Evolutionary conservation across 352 stramenopile species (phyloP), one percentile per base, ranked within the genome.

Genomic region (Globisporangium cystogenes): DNA sequence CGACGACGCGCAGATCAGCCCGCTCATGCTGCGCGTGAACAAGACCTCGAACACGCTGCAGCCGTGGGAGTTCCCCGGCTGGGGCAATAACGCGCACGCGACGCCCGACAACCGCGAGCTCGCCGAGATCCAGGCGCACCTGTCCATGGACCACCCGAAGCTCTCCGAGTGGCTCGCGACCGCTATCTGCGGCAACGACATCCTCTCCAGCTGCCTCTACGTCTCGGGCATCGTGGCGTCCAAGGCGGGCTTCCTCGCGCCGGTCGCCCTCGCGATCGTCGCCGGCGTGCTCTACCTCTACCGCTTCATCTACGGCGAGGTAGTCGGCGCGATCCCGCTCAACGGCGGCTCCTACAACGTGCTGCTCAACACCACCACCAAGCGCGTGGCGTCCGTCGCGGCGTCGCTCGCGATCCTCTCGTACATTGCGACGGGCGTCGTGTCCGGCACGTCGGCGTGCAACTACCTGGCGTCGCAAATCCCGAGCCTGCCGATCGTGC

Each of bases 291-390:
- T 95, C 23, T 95, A 95, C 60, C 61, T 92, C 37, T 93, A 90
- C 64, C 87, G 86, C 21, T 96, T 96, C 62, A 97, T 98, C 69
- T 98, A 98, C 64, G 88, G 85, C 40, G 94, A 98, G 59, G 93
- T 96, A 27, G 84, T 95, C 53, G 90, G 90, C 65, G 94, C 94
- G 20, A 87, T 98, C 39, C 93, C 93, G 11, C 85, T 97, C 49
- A 98, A 98, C 68, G 94, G 94, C 53, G 94, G 94, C 54, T 96
- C 91, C 42, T 98, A 98, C 75, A 98, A 98, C 64, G 87, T 98
- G 46, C 76, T 98, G 52, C 77, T 98, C 45, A 98, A 98, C 75
- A 97, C 90, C 39, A 98, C 93, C 41, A 94, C 76, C 24, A 98
- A 98, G 70, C 80, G 87, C 51, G 69, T 97, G 40, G 94, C 94